Evolutionary conservation across 2,329 filamentous ascomycete species (phyloP), one percentile per base, ranked within the genome.

Genomic region (Nemania abortiva): DNA sequence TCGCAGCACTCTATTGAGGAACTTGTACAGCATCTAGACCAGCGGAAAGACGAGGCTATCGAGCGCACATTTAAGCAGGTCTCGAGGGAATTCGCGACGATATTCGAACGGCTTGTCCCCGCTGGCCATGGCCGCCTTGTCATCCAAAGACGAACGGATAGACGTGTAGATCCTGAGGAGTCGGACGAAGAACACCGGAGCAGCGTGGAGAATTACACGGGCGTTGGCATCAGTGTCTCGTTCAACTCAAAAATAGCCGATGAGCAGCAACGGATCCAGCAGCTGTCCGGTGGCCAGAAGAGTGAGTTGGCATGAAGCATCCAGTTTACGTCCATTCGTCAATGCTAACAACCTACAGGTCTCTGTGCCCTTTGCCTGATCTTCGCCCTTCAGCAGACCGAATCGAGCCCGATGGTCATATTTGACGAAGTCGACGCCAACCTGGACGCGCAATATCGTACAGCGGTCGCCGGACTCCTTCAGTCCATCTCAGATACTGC

Each of bases 341-440:
- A 39, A 47, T 59, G 60, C 72, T 76, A 72, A 76, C 47, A 1
- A 71, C 76, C 70, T 60, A 70, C 34, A 94, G 92, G 93, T 88
- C 86, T 98, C 70, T 98, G 95, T 81, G 96, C 96, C 10, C 89
- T 99, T n/a, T 97, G 96, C 53, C 89, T 99, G 60, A 97, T 99
- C 74, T 99, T 99, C 79, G 96, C 96, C n/a, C 97, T 99, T 74
- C 96, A 99, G 82, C 93, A 95, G 74, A 97, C 95, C 68, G 96
- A 99, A 79, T 96, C 95, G 10, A 97, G 95, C 53, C 96, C 96
- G 1, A 98, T 99, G 86, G 98, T 99, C 80, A 95, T 99, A 77
- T 99, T 99, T 76, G 96, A 99, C 80, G 96, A 99, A 82, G 97
- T 99, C 72, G 96, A 99, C 78, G 96, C 96, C 80, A 99, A 99